Evolutionary conservation across 2,329 filamentous ascomycete species (phyloP), one percentile per base, ranked within the genome.

Genomic region (Calonectria pauciramosa): DNA sequence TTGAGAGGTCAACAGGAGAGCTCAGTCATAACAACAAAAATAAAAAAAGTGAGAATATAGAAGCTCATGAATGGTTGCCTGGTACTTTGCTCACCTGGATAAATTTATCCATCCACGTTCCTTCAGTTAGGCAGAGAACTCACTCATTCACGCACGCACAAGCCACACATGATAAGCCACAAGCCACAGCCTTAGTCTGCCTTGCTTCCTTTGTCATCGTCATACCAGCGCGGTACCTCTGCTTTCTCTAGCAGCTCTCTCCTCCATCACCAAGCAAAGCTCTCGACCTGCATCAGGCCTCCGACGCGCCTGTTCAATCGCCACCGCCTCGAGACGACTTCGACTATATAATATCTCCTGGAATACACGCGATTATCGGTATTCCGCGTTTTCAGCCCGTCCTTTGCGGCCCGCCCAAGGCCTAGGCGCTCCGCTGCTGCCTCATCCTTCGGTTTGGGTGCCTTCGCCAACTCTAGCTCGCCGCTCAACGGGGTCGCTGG

Each of bases 121-220:
- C 28, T 3, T 13, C 14, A 63, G 23, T 23, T 30, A 41, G 32
- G 23, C 10, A 28, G 36, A 16, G 14, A 63, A 7, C 8, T 63
- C 56, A 41, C 16, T 38, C 56, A 63, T 41, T 56, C 52, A 34
- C 52, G n/a, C 52, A 34, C 52, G n/a, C 56, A 63, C 36, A 28
- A 63, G 60, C 60, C 41, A 49, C 60, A 65, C 8, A 34, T 32
- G 68, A 73, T 70, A 54, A 54, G 70, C 65, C 64, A 72, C 52
- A 67, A 77, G 78, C 79, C 79, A 80, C 79, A 34, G 16, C 52
- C 32, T 47, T 71, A 63, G 71, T 70, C 71, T 36, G 71, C 44
- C 44, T 69, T 51, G 54, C 71, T 64, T 69, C 78, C 78, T 78
- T 81, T 81, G 79, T 80, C 79, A 79, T 78, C 76, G 77, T 80